Conservation (phyloP, 164 flowering plant genomes). For the Liquidambar formosana region DNA sequence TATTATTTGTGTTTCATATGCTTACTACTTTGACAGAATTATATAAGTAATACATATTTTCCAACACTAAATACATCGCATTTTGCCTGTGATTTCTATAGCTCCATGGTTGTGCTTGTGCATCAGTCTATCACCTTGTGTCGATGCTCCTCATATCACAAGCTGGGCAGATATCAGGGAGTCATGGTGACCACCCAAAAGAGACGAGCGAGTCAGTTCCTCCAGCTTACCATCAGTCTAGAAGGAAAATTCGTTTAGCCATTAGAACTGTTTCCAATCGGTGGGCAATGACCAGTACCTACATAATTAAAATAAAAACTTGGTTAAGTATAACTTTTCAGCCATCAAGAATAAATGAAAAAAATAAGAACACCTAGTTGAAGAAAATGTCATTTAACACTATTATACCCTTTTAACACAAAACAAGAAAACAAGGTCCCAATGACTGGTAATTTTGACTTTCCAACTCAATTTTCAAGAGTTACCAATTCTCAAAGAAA, state of each 20-base stretch:
- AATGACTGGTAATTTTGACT: no score
- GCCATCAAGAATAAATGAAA: background rate
- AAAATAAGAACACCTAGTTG: background rate
- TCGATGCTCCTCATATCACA: conserved; percentile 25
- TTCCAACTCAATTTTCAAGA: no score
- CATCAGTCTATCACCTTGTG: no score
- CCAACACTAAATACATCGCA: no score
- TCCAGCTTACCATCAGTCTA: conserved; percentile 64
- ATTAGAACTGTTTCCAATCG: conserved; percentile 75
- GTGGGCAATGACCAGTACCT: conserved; percentile 88
- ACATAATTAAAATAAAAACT: background rate
- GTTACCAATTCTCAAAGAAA: no score
- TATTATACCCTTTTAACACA: no score
- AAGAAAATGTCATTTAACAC: no score
- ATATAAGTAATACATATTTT: no score
- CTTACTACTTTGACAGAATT: no score
- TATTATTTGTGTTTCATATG: no score
- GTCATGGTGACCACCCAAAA: conserved; percentile 24
- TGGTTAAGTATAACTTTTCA: background rate
- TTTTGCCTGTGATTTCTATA: background rate
- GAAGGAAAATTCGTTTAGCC: conserved; percentile 66
- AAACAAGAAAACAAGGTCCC: no score
- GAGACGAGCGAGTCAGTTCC: conserved; percentile 52
- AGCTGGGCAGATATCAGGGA: conserved; percentile 33
- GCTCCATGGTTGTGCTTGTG: background rate